phyloP scores from a whole-genome alignment of 139 green algal species.

The Chlamydomonas incerta region DNA sequence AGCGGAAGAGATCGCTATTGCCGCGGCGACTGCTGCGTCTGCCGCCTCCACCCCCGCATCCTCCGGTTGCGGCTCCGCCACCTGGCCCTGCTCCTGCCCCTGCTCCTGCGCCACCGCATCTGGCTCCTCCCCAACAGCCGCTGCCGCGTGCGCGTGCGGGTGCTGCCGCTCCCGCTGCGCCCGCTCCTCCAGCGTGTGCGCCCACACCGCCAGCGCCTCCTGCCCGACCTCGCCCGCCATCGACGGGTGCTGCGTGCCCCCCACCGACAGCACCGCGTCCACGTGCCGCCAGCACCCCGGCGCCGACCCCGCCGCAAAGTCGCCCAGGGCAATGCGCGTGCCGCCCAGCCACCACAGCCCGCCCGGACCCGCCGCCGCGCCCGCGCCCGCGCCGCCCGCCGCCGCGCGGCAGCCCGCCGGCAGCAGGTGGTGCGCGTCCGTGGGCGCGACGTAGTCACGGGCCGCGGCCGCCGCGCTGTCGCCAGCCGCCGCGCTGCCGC shows the following conservation, averaged over 20 bases:
- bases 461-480: background rate
- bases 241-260: slow-evolving; percentile 38
- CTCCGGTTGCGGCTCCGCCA: too few relatives aligned
- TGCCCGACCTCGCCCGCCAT: slow-evolving; percentile 19
- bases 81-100: slow-evolving; percentile 14
- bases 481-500: background rate
- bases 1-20: too few relatives aligned
- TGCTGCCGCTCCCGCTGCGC: background rate
- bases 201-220: background rate
- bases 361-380: background rate
- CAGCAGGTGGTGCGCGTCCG: slow-evolving; percentile 45
- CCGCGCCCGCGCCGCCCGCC: background rate
- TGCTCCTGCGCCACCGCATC: background rate
- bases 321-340: slow-evolving; percentile 57
- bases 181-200: too few relatives aligned
- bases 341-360: slow-evolving; percentile 53
- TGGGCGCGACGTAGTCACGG: background rate
- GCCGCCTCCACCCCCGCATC: background rate
- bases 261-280: slow-evolving; percentile 77
- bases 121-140: background rate
- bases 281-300: slow-evolving; percentile 67
- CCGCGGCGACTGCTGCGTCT: background rate
- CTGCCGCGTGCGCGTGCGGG: too few relatives aligned
- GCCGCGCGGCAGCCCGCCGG: slow-evolving; percentile 7
- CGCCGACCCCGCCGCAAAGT: slow-evolving; percentile 58